Percentiles rank a stretch among this genome's conserved stretches.
phyloP scores from a whole-genome alignment of 352 stramenopile species.

The Pythium chondricola region DNA sequence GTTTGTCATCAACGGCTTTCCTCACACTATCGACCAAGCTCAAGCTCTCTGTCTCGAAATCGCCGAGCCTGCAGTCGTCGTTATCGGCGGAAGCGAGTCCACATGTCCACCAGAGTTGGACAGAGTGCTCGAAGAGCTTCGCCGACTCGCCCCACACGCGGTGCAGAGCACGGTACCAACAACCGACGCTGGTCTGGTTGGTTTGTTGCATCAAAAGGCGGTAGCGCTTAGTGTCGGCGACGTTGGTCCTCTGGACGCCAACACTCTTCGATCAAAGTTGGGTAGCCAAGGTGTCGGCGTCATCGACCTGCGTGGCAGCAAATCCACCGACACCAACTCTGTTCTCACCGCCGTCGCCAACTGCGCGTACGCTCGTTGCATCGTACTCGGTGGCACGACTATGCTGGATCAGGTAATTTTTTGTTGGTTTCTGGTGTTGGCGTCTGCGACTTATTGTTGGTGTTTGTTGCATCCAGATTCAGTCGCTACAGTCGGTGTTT shows the following conservation, averaged over 20 bases:
- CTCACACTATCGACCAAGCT: constrained; percentile 4
- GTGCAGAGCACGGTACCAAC: constrained; percentile 11
- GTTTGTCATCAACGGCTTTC: constrained; percentile 15
- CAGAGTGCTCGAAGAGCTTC: too few species aligned
- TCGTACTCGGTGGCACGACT: constrained; percentile 26
- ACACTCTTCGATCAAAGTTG: not conserved
- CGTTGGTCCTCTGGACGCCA: not conserved
- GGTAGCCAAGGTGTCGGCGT: not conserved
- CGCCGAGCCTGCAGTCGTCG: constrained; percentile 1
- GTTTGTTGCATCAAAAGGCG: constrained; percentile 1
- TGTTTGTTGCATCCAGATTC: too few species aligned
- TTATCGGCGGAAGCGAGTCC: too few species aligned
- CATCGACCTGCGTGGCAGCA: constrained; percentile 6
- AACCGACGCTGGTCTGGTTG: not conserved
- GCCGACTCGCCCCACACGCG: constrained; percentile 1
- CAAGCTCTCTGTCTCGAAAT: constrained; percentile 1
- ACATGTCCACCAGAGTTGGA: too few species aligned
- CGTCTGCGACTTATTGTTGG: not conserved
- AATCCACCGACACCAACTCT: not conserved
- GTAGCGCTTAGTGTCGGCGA: constrained; percentile 10
- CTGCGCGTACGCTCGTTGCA: constrained; percentile 12
- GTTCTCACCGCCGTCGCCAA: not conserved
- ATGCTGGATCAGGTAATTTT: constrained; percentile 24
- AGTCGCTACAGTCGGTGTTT: constrained; percentile 21
- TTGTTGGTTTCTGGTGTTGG: not conserved